These are phyloP conservation scores for Schoenoplectus triqueter DNA, from an alignment of 202 grass and related monocot species.

Conservation along the genomic window DNA sequence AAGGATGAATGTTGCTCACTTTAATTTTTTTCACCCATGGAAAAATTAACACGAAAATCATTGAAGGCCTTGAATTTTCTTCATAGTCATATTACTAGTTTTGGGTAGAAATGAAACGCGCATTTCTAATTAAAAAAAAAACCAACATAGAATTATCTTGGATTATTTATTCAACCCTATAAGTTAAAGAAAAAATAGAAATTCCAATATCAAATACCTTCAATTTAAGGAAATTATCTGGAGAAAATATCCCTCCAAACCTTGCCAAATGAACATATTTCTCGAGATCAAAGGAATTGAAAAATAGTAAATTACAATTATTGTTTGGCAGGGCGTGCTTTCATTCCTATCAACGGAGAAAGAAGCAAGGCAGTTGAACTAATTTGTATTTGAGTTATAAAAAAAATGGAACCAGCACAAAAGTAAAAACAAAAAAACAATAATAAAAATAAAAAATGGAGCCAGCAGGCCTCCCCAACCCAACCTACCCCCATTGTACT, in stretches of 20 bases:
- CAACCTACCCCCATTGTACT: not conserved
- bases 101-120: not conserved
- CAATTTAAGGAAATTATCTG: slow-evolving; percentile 5
- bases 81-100: not conserved
- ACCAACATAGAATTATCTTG: not conserved
- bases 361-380: not conserved
- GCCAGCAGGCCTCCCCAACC: not conserved
- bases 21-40: not conserved
- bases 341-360: not conserved
- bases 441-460: too few relatives aligned
- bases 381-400: not conserved
- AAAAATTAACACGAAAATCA: slow-evolving; percentile 13
- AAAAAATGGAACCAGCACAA: not conserved
- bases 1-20: not conserved
- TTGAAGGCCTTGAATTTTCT: not conserved
- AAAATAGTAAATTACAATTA: not conserved
- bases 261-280: not conserved
- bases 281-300: not conserved
- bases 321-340: not conserved
- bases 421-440: not conserved
- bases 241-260: not conserved
- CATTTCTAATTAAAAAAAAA: not conserved
- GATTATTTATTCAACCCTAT: not conserved
- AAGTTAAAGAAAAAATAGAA: not conserved
- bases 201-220: not conserved